Evolutionary conservation across 1,139 yeast genomes (phyloP), one percentile per base, ranked within the genome.

Genomic region (Schwanniomyces etchellsii): DNA sequence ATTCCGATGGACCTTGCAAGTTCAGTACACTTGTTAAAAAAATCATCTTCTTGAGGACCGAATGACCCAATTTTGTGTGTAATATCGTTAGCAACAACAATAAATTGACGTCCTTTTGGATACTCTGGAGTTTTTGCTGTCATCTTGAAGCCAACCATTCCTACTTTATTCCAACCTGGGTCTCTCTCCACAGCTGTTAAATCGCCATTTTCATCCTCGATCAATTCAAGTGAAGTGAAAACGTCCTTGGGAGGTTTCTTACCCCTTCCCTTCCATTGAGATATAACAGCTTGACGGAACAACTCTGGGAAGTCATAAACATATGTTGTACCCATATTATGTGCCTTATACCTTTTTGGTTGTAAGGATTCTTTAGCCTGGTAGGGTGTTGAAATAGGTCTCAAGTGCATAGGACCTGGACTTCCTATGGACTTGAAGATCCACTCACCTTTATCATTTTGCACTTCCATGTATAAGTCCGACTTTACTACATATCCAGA

Each of bases 261-360:
- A 30, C 74, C 66, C 44, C 64, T 60, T 41, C 74, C 74, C 56
- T 81, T 81, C 98, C 98, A 91, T 58, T 80, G 81, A 20, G 91
- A 72, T 37, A 76, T 61, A 29, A 85, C 74, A 22, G 96, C 95
- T 68, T 91, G 97, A 50, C 93, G 86, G 82, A 93, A 91, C 51
- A 91, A 68, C 57, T 91, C 98, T 31, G 98, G 98, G 91, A 91
- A 93, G 61, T 91, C 98, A 55, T 93, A 93, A 30, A 86, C 96
- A 54, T 86, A 91, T 15, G 98, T 89, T 12, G 98, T 91, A 42
- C 98, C 98, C 91, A 91, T 84, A 52, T 86, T 75, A 63, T 91
- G 97, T 29, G 98, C 98, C 68, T 83, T 85, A 70, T 93, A 93
- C 66, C 98, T 88, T 64, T 91, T 91, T 48, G 97, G 96, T 69